phyloP scores from a whole-genome alignment of 116 monocot species.

The Zostera marina region DNA sequence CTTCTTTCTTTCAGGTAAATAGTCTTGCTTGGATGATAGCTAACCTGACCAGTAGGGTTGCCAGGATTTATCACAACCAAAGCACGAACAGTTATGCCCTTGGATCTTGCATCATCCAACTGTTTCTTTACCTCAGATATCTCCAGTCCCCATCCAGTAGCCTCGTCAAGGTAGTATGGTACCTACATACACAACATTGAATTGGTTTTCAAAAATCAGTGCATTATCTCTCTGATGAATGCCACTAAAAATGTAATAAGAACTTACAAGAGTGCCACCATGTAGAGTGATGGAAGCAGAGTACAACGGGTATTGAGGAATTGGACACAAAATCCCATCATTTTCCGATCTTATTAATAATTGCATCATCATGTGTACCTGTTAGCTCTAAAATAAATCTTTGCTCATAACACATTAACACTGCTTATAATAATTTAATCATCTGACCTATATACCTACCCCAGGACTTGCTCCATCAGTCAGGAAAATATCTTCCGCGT shows the following conservation, averaged over 20 bases:
- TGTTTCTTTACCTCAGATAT: slow-evolving; percentile 77
- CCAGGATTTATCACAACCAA: slow-evolving; percentile 95
- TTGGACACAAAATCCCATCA: slow-evolving; percentile 91
- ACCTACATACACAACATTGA: slow-evolving; percentile 25
- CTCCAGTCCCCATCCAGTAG: slow-evolving; percentile 84
- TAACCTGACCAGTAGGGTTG: slow-evolving; percentile 96
- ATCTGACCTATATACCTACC: slow-evolving; percentile 16
- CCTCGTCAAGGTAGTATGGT: slow-evolving; percentile 89
- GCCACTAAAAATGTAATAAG: not conserved
- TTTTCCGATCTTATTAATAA: slow-evolving; percentile 65
- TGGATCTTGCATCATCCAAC: slow-evolving; percentile 65
- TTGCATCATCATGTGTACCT: slow-evolving; percentile 99
- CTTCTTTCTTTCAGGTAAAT: too few relatives aligned
- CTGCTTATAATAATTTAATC: too few relatives aligned
- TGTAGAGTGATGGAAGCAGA: slow-evolving; percentile 91
- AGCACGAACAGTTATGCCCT: slow-evolving; percentile 79
- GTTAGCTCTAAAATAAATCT: slow-evolving; percentile 3
- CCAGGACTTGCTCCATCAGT: slow-evolving; percentile 96
- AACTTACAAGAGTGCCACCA: slow-evolving; percentile 78
- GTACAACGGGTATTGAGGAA: slow-evolving; percentile 90
- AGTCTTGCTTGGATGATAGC: not conserved
- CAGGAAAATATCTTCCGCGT: slow-evolving; percentile 81
- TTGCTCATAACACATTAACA: too few relatives aligned
- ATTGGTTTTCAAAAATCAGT: not conserved
- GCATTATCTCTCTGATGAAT: not conserved